Base-by-base conservation (phyloP, 257 asterid species). In the Nyctanthes arbortristis region DNA sequence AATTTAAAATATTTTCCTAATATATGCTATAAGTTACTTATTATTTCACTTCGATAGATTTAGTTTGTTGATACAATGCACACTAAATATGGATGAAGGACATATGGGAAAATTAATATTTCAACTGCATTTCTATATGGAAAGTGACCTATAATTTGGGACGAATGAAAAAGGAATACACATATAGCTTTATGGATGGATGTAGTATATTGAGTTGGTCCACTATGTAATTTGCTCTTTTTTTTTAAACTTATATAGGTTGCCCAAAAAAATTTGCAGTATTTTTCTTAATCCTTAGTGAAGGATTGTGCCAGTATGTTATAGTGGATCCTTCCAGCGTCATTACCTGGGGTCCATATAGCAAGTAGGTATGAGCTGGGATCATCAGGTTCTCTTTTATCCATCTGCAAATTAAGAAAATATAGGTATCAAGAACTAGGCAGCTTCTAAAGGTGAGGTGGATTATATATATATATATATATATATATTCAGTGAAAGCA, bases 301-400 rank as follows among this genome's bases (percentile, higher is more conserved):
- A 24, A 32, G 36, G 37, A 47, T 56, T 59, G 25, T 60, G 33
- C 32, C 65, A 45, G 35, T 32, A 11, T 43, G 20, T 47, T 40
- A 39, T 47, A 30, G 24, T 33, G 7, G 59, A 29, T 30, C n/a
- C 18, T 30, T 31, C 34, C 61, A 73, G 69, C 65, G 66, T 58
- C n/a, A 70, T 70, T 88, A 90, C 99, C 99, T 63, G 99, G 97
- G 76, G 96, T 87, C 99, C 99, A 93, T 64, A 91, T 93, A 24
- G 97, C 96, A 37, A 93, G 97, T 66, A 93, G 92, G 85, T 93
- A 93, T 10, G 94, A 87, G 67, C 78, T 69, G 47, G 99, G 97
- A 78, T 93, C 99, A 75, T 93, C 97, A 72, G 82, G 87, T 82
- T 93, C 96, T 84, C 97, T 84, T 73, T 75, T 82, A 57, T 89